Percentiles rank a stretch among this genome's conserved stretches.
These are phyloP conservation scores for Filobasidium wieringae DNA, from an alignment of 768 basidiomycete species.

Conservation along the genomic window DNA sequence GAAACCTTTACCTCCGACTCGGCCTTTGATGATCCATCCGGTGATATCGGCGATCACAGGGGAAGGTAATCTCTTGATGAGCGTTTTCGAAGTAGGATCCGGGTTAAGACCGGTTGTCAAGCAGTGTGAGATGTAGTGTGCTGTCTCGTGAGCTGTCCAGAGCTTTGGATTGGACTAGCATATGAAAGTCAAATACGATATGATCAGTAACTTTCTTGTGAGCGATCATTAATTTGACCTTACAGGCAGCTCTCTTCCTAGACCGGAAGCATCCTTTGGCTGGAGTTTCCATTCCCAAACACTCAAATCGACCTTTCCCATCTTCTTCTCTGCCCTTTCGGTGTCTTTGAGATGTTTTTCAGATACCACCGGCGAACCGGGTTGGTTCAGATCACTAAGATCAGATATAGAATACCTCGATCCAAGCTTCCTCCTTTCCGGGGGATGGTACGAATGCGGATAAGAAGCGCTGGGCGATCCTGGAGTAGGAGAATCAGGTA, in stretches of 20 bases:
- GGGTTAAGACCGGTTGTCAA: background rate
- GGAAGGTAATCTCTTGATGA: background rate
- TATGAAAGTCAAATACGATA: background rate
- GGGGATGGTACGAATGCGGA: background rate
- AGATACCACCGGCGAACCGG: background rate
- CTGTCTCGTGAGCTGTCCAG: background rate
- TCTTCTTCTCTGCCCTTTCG: background rate
- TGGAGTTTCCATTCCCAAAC: background rate
- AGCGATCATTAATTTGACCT: too few relatives aligned
- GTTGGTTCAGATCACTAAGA: background rate
- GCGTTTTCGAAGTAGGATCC: background rate
- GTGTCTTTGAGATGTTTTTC: background rate
- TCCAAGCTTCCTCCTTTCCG: background rate
- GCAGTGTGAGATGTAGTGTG: background rate
- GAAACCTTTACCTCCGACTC: background rate
- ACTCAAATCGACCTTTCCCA: background rate
- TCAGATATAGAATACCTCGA: background rate
- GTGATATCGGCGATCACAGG: background rate
- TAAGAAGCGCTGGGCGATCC: background rate
- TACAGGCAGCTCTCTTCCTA: background rate
- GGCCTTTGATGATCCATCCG: background rate
- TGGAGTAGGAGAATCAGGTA: background rate
- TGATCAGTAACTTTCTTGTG: too few relatives aligned
- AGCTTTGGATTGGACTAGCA: background rate
- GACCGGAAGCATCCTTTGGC: background rate